Conservation (phyloP, 495 filamentous ascomycete genomes). For the Lepidopterella palustris region DNA sequence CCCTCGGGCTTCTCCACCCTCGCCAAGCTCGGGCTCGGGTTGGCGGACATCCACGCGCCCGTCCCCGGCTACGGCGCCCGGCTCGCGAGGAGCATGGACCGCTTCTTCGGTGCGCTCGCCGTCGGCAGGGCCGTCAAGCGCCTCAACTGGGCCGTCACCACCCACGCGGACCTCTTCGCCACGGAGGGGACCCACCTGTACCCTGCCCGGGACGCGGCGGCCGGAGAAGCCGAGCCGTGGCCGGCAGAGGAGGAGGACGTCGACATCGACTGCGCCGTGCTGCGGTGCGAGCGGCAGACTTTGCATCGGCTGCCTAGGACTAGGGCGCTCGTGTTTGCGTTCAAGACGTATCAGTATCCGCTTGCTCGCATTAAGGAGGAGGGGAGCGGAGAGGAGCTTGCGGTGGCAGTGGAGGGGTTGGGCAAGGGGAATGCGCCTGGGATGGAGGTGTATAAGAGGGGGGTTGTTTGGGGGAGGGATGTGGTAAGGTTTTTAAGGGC, state of each 20-base stretch:
- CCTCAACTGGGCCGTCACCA: conserved; percentile 62
- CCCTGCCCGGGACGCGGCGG: conserved; percentile 34
- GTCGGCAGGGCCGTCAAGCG: conserved; percentile 51
- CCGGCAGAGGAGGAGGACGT: conserved; percentile 44
- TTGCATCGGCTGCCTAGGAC: conserved; percentile 64
- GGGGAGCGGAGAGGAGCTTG: conserved; percentile 57
- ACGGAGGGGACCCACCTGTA: conserved; percentile 46
- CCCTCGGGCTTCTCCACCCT: conserved; percentile 64
- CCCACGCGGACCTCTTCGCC: conserved; percentile 49
- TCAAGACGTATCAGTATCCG: conserved; percentile 75
- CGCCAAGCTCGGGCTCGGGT: conserved; percentile 54
- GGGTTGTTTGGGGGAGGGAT: conserved; percentile 58
- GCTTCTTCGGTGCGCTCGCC: conserved; percentile 57
- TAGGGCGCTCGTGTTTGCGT: conserved; percentile 62
- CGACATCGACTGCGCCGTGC: conserved; percentile 48
- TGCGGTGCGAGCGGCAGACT: conserved; percentile 72
- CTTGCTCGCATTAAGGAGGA: conserved; percentile 62
- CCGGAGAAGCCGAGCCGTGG: conserved; percentile 38
- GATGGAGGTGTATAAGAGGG: conserved; percentile 65
- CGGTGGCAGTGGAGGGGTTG: conserved; percentile 66
- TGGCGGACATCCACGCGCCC: conserved; percentile 59
- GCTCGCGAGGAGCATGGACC: conserved; percentile 69
- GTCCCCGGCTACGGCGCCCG: conserved; percentile 56
- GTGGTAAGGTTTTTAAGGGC: conserved; percentile 53
- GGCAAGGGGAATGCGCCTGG: conserved; percentile 58